A percentile compares a stretch with the other conserved stretches of the same genome.
These are phyloP conservation scores for Coleophoma cylindrospora DNA, from an alignment of 2,329 filamentous ascomycete genomes.

Conservation along the genomic window DNA sequence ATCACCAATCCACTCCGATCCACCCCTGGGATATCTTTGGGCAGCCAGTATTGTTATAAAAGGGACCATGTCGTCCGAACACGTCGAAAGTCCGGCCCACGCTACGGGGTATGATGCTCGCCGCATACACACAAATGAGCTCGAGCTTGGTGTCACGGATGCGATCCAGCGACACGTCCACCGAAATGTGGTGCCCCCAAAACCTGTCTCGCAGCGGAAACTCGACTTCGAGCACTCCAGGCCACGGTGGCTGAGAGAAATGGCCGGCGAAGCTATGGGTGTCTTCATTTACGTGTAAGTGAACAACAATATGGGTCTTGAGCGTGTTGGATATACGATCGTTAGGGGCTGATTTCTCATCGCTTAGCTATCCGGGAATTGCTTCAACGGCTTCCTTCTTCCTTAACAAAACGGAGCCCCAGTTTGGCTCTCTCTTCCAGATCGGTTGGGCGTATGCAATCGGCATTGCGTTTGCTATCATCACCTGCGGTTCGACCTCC, in stretches of 20 bases:
- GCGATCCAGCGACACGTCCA: constrained; percentile 44
- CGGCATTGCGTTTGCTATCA: constrained; percentile 55
- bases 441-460: constrained; percentile 51
- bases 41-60: too few relatives aligned
- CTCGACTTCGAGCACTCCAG: constrained; percentile 48
- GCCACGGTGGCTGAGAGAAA: constrained; percentile 48
- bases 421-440: constrained; percentile 47
- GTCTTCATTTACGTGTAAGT: constrained; percentile 49
- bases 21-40: too few relatives aligned
- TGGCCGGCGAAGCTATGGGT: constrained; percentile 49
- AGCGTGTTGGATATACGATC: not conserved
- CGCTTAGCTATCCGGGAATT: constrained; percentile 39
- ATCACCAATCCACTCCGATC: too few relatives aligned
- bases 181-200: constrained; percentile 42
- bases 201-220: constrained; percentile 46
- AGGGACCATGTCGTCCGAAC: constrained; percentile 7
- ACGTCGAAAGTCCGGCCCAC: constrained; percentile 13
- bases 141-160: constrained; percentile 49
- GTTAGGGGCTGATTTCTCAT: not conserved
- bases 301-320: not conserved
- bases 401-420: constrained; percentile 35
- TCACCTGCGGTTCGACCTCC: constrained; percentile 46
- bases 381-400: constrained; percentile 47
- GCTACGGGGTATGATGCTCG: constrained; percentile 13
- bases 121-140: constrained; percentile 18